Conservation (phyloP, 1,139 yeast species). For the Scheffersomyces segobiensis region DNA sequence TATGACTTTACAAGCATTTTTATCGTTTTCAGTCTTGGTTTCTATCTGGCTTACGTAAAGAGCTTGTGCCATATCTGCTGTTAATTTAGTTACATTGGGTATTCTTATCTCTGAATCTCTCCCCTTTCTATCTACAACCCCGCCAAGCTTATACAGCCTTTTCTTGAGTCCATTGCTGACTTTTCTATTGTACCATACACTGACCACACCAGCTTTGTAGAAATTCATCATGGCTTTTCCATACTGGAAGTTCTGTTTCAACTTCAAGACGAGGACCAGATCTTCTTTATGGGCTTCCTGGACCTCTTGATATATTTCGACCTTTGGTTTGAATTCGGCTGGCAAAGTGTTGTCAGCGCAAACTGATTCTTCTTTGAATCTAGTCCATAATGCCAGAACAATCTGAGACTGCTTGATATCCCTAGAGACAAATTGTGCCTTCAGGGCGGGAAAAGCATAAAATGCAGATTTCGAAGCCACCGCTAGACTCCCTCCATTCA, state of each 20-base stretch:
- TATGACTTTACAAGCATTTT: constrained; percentile 19
- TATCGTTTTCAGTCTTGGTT: constrained; percentile 14
- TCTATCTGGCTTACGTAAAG: constrained; percentile 36
- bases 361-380: constrained; percentile 3
- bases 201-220: constrained; percentile 53
- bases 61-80: constrained; percentile 36
- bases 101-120: constrained; percentile 23
- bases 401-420: constrained; percentile 17
- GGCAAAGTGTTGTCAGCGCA: constrained; percentile 46
- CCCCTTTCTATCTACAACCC: constrained; percentile 28
- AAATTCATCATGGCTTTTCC: constrained; percentile 44
- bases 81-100: constrained; percentile 27
- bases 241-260: constrained; percentile 38
- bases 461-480: neutral
- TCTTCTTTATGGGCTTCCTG: constrained; percentile 18
- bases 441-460: constrained; percentile 17
- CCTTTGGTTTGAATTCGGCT: constrained; percentile 29
- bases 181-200: constrained; percentile 47
- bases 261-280: constrained; percentile 22
- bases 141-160: constrained; percentile 19
- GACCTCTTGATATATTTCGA: constrained; percentile 30
- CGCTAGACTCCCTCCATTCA: neutral
- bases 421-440: constrained; percentile 9
- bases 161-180: constrained; percentile 22
- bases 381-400: constrained; percentile 17